Conservation (phyloP, 2,329 filamentous ascomycete genomes). For the Apiospora marii region DNA sequence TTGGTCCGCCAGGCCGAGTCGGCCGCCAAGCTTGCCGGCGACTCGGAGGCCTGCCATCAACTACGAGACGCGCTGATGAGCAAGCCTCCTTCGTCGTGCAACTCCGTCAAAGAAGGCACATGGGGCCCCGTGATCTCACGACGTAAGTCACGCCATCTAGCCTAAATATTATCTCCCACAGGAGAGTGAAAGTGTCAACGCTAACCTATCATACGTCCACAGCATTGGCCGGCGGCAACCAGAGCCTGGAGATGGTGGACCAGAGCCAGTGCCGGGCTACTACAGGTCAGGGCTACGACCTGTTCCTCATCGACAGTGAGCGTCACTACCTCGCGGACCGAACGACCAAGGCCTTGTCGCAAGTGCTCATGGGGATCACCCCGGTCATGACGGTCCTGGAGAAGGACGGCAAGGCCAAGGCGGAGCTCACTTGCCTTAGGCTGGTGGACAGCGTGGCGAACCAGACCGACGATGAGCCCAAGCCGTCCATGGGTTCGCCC, state of each 20-base stretch:
- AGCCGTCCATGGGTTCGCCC: neutral
- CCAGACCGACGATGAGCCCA: neutral
- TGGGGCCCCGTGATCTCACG: neutral
- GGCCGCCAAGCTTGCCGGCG: neutral
- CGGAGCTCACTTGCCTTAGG: neutral
- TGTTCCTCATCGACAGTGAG: slow-evolving; percentile 1
- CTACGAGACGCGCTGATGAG: neutral
- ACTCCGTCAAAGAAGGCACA: neutral
- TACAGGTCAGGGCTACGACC: neutral
- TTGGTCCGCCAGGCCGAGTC: neutral
- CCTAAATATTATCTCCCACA: no score
- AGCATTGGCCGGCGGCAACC: neutral
- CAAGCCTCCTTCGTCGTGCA: neutral
- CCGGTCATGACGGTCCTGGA: neutral
- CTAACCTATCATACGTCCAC: neutral
- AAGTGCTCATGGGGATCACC: neutral
- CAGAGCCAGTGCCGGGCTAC: neutral
- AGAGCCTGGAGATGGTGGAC: neutral
- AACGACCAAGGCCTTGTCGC: neutral
- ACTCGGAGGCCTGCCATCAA: neutral
- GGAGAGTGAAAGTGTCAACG: neutral
- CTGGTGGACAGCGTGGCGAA: slow-evolving; percentile 14
- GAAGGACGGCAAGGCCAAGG: slow-evolving; percentile 1
- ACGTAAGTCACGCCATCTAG: neutral
- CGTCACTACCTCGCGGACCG: neutral